Percentiles rank a stretch among this genome's conserved stretches.
Evolutionary conservation across 495 filamentous ascomycete genomes (phyloP).

Genomic region (Neurospora sp.): DNA sequence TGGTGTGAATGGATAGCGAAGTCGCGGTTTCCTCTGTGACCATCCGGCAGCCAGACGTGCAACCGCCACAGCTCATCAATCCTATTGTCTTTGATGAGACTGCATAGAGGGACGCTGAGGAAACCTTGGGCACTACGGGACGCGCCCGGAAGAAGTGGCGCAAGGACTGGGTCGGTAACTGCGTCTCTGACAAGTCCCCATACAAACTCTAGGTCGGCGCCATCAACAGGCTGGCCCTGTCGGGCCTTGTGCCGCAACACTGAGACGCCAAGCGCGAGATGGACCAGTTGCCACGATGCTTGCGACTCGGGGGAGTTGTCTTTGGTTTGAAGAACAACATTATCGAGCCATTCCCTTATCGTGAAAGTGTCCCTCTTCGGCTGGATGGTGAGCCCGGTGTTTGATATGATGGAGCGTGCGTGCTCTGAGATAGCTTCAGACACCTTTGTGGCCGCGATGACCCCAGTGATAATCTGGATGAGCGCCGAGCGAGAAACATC

Average conservation of each 20-base stretch:
- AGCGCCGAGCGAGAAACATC: neutral
- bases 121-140: slow-evolving; percentile 20
- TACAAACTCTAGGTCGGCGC: neutral
- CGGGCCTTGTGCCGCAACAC: neutral
- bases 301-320: neutral
- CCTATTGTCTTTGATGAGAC: slow-evolving; percentile 11
- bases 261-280: neutral
- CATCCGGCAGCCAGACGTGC: slow-evolving; percentile 17
- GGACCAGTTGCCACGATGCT: neutral
- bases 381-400: neutral
- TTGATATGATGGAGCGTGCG: neutral
- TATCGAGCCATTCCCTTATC: neutral
- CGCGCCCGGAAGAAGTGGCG: neutral
- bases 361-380: neutral
- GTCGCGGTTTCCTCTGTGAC: slow-evolving; percentile 6
- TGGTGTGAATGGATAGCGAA: slow-evolving; percentile 18
- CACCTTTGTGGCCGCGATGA: neutral
- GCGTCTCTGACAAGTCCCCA: slow-evolving; percentile 2
- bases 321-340: neutral
- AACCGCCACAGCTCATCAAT: slow-evolving; percentile 19
- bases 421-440: neutral
- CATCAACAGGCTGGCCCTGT: neutral
- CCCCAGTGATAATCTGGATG: neutral
- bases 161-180: neutral
- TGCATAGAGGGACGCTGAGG: slow-evolving; percentile 17